Conservation (phyloP, 2,329 filamentous ascomycete genomes). For the Penicillium sp. region DNA sequence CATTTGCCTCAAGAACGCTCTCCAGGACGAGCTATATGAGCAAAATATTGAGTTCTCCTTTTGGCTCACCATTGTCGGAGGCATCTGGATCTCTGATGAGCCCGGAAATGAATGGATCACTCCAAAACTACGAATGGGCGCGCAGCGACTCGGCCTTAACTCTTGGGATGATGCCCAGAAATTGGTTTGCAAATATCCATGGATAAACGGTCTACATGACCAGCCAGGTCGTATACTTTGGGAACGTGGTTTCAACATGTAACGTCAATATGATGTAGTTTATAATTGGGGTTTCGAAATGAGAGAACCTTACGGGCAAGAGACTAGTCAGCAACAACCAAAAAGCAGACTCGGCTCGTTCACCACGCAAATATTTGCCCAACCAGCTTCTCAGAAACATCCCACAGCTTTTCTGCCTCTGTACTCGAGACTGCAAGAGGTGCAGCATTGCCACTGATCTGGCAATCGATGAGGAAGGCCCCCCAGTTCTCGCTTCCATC, state of each 20-base stretch:
- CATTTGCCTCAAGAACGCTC: background rate
- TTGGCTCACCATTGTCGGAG: background rate
- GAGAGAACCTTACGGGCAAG: too few species aligned
- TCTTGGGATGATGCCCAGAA: background rate
- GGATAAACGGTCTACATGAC: slow-evolving; percentile 1
- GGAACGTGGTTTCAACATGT: background rate
- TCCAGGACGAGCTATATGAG: background rate
- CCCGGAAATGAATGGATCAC: background rate
- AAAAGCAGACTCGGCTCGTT: background rate
- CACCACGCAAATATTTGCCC: slow-evolving; percentile 13
- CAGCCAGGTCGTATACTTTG: background rate
- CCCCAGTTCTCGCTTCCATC: background rate
- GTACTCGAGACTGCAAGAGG: slow-evolving; percentile 26
- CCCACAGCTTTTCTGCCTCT: slow-evolving; percentile 49
- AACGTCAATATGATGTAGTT: too few species aligned
- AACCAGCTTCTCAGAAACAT: slow-evolving; percentile 50
- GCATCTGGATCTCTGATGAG: background rate
- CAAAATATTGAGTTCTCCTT: background rate
- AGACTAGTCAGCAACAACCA: too few species aligned
- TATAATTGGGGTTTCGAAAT: too few species aligned
- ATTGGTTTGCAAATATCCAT: background rate
- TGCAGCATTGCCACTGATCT: slow-evolving; percentile 2
- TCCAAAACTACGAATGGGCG: background rate
- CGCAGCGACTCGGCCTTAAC: background rate
- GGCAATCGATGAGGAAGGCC: slow-evolving; percentile 11